Base-by-base conservation (phyloP, 1,284 basidiomycete species). In the Jaminaea rosea region DNA sequence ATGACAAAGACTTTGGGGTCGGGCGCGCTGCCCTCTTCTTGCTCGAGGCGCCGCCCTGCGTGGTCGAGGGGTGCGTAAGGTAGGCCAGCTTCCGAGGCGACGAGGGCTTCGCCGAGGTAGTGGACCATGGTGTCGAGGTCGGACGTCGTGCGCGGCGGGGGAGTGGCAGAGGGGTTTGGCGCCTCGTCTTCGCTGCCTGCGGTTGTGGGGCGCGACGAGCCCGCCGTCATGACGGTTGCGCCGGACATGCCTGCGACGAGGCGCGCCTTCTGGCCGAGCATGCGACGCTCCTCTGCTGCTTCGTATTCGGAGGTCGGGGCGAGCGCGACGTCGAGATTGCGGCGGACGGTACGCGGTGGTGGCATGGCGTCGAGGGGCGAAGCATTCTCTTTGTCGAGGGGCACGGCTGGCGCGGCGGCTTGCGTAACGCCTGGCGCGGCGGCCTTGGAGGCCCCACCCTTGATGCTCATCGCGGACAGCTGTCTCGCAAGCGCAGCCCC, bases 1-100 rank as follows among this genome's bases (percentile, higher is more conserved):
- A 88, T 87, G 62, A 98, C 88, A 76, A 97, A 98, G 13, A 93
- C 85, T 49, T 79, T 81, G 34, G 91, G 87, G 11, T 83, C 79
- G 77, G 47, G 55, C 39, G 47, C 55, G 13, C 55, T 41, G 9
- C 48, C 42, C 54, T 68, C 32, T 39, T 53, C 27, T 1, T 58
- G 31, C 10, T 49, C 32, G 8, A 60, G 46, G 26, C 47, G 24
- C 17, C 52, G 31, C 27, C 55, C 55, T 7, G 32, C 39, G 28
- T 47, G 24, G 6, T 68, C 63, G 4, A 49, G 15, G 2, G 62
- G 63, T 1, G 85, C 80, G 77, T 86, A 89, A 10, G 85, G 69
- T 44, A 75, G 77, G 0, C 82, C 83, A 5, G 71, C 72, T 3
- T 81, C 78, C 59, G 80, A 80, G 21, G 83, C 83, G 1, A 83